Percentiles rank a stretch among this genome's conserved stretches.
Evolutionary conservation across 805 yeast genomes (phyloP).

Genomic region (Candida orba): DNA sequence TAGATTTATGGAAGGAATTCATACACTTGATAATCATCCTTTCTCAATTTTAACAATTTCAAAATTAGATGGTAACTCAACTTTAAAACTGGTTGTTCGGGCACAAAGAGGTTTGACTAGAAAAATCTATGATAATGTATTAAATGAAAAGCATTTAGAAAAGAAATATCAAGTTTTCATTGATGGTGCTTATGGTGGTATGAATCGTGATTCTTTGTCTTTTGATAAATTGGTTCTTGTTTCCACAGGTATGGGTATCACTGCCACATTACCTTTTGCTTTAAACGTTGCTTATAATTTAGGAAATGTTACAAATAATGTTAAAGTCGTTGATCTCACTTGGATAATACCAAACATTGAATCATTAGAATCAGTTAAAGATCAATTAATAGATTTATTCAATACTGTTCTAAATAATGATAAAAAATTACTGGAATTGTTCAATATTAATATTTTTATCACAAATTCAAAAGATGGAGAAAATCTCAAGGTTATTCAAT

Average conservation of each 20-base stretch:
- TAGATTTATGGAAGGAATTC: conserved; percentile 35
- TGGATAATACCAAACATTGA: conserved; percentile 36
- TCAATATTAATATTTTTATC: conserved; percentile 22
- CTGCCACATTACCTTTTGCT: conserved; percentile 42
- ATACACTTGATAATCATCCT: conserved; percentile 48
- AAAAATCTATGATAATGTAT: conserved; percentile 19
- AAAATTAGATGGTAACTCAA: conserved; percentile 2
- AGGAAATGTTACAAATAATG: conserved; percentile 7
- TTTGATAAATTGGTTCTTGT: conserved; percentile 38
- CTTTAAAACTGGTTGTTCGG: conserved; percentile 37
- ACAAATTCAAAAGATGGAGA: conserved; percentile 20
- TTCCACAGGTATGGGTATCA: conserved; percentile 46
- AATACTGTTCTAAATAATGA: not conserved
- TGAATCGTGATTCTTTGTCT: conserved; percentile 35
- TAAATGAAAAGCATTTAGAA: conserved; percentile 21
- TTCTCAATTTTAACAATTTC: conserved; percentile 39
- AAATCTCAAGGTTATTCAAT: not conserved
- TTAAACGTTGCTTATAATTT: conserved; percentile 15
- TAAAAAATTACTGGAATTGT: not conserved
- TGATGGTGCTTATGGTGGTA: conserved; percentile 57
- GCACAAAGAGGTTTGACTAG: conserved; percentile 43
- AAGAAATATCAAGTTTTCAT: conserved; percentile 24
- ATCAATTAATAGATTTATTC: conserved; percentile 25
- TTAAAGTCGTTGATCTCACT: conserved; percentile 30
- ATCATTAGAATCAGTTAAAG: conserved; percentile 33